Percentiles rank a stretch among this genome's conserved stretches.
phyloP scores from a whole-genome alignment of 2,329 filamentous ascomycete species.

The Scedosporium minutisporum region DNA sequence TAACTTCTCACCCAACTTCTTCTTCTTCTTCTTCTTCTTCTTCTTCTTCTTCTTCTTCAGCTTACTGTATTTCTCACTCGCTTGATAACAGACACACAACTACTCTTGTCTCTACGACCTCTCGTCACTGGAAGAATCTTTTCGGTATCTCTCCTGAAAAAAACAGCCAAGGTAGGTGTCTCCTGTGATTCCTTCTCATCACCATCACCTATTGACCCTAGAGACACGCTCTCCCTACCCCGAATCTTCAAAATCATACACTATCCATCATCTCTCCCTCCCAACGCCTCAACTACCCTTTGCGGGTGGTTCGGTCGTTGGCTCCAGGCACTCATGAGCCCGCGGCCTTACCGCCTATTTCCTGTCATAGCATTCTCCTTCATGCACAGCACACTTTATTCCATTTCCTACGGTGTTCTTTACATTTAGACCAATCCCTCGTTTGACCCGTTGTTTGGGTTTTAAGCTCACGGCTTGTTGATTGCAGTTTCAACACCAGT shows the following conservation, averaged over 20 bases:
- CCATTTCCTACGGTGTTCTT: too few species aligned
- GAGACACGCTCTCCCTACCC: too few species aligned
- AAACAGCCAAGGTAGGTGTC: neutral
- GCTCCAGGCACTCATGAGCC: too few species aligned
- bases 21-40: conserved; percentile 52
- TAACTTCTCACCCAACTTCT: conserved; percentile 50
- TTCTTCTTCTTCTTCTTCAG: conserved; percentile 52
- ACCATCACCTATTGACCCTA: neutral
- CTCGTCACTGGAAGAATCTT: neutral
- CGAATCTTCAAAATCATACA: too few species aligned
- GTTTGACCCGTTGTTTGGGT: neutral
- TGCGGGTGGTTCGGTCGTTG: too few species aligned
- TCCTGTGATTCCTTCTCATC: neutral
- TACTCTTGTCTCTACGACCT: neutral
- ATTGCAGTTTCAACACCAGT: neutral
- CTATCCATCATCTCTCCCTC: too few species aligned
- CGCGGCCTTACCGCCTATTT: too few species aligned
- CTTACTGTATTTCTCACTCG: conserved; percentile 46
- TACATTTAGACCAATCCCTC: too few species aligned
- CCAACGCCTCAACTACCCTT: too few species aligned
- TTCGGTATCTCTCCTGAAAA: neutral
- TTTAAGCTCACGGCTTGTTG: neutral
- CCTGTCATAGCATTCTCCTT: too few species aligned
- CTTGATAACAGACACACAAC: conserved; percentile 34
- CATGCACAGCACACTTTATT: too few species aligned